These are phyloP conservation scores for Naegleria gruberi DNA, from an alignment of 208 protist genomes.

Conservation along the genomic window DNA sequence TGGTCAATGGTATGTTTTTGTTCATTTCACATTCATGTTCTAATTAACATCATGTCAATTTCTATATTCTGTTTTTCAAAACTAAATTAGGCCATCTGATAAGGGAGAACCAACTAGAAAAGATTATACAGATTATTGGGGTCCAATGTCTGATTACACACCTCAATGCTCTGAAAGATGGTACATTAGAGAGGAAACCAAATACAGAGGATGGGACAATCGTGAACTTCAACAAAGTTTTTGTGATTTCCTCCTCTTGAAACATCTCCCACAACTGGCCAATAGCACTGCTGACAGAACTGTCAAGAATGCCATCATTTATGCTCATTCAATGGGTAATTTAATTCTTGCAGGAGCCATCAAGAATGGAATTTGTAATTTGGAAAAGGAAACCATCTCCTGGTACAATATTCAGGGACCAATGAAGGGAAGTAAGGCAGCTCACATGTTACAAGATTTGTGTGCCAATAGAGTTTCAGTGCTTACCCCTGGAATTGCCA, in stretches of 20 bases:
- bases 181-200: conserved; percentile 14
- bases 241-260: not conserved
- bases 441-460: not conserved
- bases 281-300: not conserved
- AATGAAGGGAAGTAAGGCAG: not conserved
- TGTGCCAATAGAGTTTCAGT: too few species aligned
- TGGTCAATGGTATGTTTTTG: not conserved
- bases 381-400: not conserved
- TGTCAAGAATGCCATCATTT: not conserved
- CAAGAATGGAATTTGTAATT: not conserved
- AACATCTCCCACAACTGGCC: not conserved
- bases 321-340: conserved; percentile 17
- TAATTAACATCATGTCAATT: too few species aligned
- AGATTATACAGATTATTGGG: not conserved
- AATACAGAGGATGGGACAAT: not conserved
- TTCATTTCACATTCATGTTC: too few species aligned
- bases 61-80: too few species aligned
- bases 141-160: not conserved
- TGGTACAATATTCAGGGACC: not conserved
- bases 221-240: not conserved
- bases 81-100: too few species aligned
- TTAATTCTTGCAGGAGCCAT: not conserved
- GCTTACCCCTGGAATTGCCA: too few species aligned
- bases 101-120: not conserved
- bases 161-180: not conserved